Base-by-base conservation (phyloP, 202 grass and related monocot genomes). In the Panicum virgatum region DNA sequence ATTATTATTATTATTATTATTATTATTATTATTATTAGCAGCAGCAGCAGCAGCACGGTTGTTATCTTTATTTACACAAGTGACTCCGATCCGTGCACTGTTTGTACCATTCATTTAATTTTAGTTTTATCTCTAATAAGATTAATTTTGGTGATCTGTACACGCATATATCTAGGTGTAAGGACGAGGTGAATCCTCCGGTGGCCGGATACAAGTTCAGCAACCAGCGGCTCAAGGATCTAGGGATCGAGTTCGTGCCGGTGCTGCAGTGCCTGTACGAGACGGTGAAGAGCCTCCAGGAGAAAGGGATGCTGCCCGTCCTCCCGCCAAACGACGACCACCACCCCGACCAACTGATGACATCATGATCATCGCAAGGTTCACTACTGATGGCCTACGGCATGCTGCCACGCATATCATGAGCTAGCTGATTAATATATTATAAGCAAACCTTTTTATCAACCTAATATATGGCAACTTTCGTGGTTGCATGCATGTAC, bases 271-370 rank as follows among this genome's bases (percentile, higher is more conserved):
- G 86, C 71, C 82, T 97, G 23, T 88, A 91, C 45, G 94, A 91
- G 72, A 97, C 86, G 0, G 94, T 97, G 4, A 87, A 83, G 69
- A 97, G 89, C 79, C 91, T 97, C 7, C 94, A 93, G 90, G 88
- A 97, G 32, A 97, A 97, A 69, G 88, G 86, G 58, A 76, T 97
- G 57, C 91, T 97, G 26, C 88, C 91, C 7, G 39, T 93, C 14
- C 72, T 80, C 1, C 87, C 86, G 5, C 11, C 73, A 0, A 67
- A 47, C 6, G 39, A 44, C 50, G 50, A 52, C 6, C 50, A 45
- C 12, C 44, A 61, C 0, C 42, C 48, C 57, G 27, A 60, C 38
- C 27, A 5, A 9, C 54, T 62, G 44, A 5, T 9, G 15, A 69
- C 22, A 40, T 63, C 38, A 50, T 88, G 58, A 85, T 77, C 14